Base-by-base conservation (phyloP, 192 early-diverging fungal species). In the Coemansia sp. region DNA sequence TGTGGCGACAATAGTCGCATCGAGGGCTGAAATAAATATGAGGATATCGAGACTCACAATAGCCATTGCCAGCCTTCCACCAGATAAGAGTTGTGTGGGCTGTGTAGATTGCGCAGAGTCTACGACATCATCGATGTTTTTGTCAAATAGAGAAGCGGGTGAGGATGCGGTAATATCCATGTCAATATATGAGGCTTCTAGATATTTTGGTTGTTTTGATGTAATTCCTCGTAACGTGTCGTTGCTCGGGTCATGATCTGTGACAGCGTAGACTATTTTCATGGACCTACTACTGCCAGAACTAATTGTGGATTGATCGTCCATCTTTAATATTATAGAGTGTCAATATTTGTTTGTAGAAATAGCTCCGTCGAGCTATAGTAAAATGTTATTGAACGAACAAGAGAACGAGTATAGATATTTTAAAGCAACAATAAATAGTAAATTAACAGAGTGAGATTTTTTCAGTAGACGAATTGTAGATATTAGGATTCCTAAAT, bases 1-100 rank as follows among this genome's bases (percentile, higher is more conserved):
- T 0, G 92, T 93, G 5, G 89, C 83, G 28, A 98, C 84, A 53
- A 98, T 92, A 0, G 91, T 94, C 58, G 88, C 30, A 34, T 67
- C 67, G 3, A 67, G 58, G 5, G 68, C 68, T 2, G 68, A 70
- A 4, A 76, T 63, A 34, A 76, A 62, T 38, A 71, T 65, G 38
- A 76, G 68, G 24, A 76, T 69, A 28, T 62, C 64, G 14, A 76
- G 64, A 53, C 68, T 70, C 8, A 70, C 60, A 14, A 76, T 69
- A 4, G 74, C 68, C 60, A 76, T 55, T 2, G 68, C 67, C 21
- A 76, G 64, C 48, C 52, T 76, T 50, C 24, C 47, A 0, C 68
- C 74, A 0, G 64, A 67, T 5, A 76, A 34, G 5, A 69, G 67
- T 56, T 69, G 73, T 21, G 30, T 63, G n/a, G 66, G 57, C 31